Percentiles rank a stretch among this genome's conserved stretches.
Conservation (phyloP, 768 basidiomycete genomes). For the Lyophyllum atratum region DNA sequence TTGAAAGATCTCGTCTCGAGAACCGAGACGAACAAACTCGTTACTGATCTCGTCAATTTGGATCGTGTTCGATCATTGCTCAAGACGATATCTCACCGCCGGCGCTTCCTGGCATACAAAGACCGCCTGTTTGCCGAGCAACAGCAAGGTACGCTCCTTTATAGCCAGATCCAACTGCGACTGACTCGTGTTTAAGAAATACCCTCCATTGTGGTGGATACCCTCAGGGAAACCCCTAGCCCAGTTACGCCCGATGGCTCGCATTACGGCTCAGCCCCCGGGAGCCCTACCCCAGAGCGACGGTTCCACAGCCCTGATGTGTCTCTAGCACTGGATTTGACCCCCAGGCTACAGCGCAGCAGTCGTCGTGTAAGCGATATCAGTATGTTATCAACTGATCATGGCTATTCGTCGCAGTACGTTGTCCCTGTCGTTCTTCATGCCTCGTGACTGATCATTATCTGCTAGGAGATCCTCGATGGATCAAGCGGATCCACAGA, state of each 20-base stretch:
- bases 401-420: slow-evolving; percentile 49
- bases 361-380: slow-evolving; percentile 57
- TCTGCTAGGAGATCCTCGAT: slow-evolving; percentile 37
- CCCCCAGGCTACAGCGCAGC: slow-evolving; percentile 55
- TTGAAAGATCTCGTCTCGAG: slow-evolving; percentile 79
- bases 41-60: slow-evolving; percentile 81
- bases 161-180: not conserved
- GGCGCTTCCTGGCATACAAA: slow-evolving; percentile 59
- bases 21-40: slow-evolving; percentile 75
- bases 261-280: slow-evolving; percentile 24
- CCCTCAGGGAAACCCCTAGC: slow-evolving; percentile 51
- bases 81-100: slow-evolving; percentile 71
- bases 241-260: slow-evolving; percentile 35
- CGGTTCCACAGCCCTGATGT: slow-evolving; percentile 44
- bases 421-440: not conserved
- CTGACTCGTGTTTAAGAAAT: slow-evolving; percentile 46
- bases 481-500: slow-evolving; percentile 46
- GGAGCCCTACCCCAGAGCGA: slow-evolving; percentile 40
- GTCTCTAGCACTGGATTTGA: slow-evolving; percentile 45
- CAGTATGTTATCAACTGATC: slow-evolving; percentile 59
- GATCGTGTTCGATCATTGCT: slow-evolving; percentile 83
- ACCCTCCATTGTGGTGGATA: slow-evolving; percentile 71
- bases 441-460: slow-evolving; percentile 6
- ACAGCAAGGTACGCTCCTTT: slow-evolving; percentile 38
- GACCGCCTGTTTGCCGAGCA: slow-evolving; percentile 42